These are phyloP conservation scores for Elsinoe perseae DNA, from an alignment of 2,329 filamentous ascomycete genomes.

Conservation along the genomic window DNA sequence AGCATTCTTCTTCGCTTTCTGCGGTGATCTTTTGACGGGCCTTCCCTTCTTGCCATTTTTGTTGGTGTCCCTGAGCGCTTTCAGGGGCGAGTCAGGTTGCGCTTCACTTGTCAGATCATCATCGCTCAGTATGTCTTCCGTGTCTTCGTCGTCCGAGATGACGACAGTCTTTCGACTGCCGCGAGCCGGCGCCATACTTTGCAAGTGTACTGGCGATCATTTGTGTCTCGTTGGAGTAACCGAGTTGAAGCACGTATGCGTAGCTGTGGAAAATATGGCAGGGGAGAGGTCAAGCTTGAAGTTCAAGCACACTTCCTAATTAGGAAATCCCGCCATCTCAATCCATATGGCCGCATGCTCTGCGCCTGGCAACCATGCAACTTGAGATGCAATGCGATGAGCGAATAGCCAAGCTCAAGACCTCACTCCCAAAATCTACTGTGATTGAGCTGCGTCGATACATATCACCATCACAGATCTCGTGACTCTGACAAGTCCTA, in stretches of 20 bases:
- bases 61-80: slow-evolving; percentile 7
- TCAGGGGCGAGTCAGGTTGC: slow-evolving; percentile 19
- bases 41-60: slow-evolving; percentile 18
- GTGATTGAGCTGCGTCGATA: neutral
- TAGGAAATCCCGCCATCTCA: slow-evolving; percentile 5
- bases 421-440: neutral
- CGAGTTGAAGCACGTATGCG: neutral
- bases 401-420: too few species aligned
- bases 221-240: neutral
- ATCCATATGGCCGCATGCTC: too few species aligned
- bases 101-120: slow-evolving; percentile 8
- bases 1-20: neutral
- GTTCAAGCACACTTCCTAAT: slow-evolving; percentile 11
- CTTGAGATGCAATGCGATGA: too few species aligned
- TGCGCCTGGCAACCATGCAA: too few species aligned
- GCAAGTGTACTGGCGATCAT: neutral
- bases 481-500: slow-evolving; percentile 11
- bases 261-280: too few species aligned
- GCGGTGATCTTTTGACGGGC: slow-evolving; percentile 16
- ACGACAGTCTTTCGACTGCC: slow-evolving; percentile 24
- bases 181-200: slow-evolving; percentile 27
- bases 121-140: slow-evolving; percentile 9
- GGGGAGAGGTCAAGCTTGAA: neutral
- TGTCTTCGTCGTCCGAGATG: slow-evolving; percentile 24
- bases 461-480: neutral